A percentile compares a stretch with the other conserved stretches of the same genome.
Conservation (phyloP, 495 filamentous ascomycete genomes). For the Chlorociboria aeruginascens region DNA sequence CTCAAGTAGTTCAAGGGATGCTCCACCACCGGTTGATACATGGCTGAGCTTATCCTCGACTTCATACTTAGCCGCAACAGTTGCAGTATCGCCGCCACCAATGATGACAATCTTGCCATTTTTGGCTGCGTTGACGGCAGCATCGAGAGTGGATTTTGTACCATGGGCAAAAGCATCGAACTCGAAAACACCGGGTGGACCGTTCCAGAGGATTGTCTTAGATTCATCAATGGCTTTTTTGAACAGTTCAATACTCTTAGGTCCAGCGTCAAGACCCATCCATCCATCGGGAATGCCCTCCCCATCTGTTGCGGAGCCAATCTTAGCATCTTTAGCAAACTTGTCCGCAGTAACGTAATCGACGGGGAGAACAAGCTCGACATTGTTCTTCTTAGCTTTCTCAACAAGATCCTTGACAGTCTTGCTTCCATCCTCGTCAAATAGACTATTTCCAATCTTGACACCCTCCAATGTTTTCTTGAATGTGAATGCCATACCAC, state of each 20-base stretch:
- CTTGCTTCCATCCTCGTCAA: conserved; percentile 91
- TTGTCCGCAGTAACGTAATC: conserved; percentile 96
- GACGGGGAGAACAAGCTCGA: conserved; percentile 85
- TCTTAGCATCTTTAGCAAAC: conserved; percentile 75
- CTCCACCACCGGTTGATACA: conserved; percentile 94
- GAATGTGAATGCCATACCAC: conserved; percentile 99
- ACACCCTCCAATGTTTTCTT: conserved; percentile 93
- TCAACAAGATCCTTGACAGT: conserved; percentile 76
- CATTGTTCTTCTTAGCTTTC: conserved; percentile 93
- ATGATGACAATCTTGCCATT: conserved; percentile 91
- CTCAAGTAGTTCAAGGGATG: conserved; percentile 90
- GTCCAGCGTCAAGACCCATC: conserved; percentile 93
- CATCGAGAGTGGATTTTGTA: conserved; percentile 82
- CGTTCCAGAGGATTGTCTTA: conserved; percentile 99
- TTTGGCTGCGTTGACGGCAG: conserved; percentile 65
- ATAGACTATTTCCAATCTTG: conserved; percentile 82
- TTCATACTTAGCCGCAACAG: conserved; percentile 92
- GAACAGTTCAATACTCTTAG: conserved; percentile 75
- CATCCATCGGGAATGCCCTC: conserved; percentile 90
- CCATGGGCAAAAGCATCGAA: conserved; percentile 85
- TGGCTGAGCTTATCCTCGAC: conserved; percentile 95
- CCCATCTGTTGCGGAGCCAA: conserved; percentile 72
- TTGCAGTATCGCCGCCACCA: conserved; percentile 95
- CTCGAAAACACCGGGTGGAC: conserved; percentile 93
- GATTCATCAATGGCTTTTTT: conserved; percentile 72